phyloP scores from a whole-genome alignment of 2,329 filamentous ascomycete genomes.

The Daldinia eschscholtzii region DNA sequence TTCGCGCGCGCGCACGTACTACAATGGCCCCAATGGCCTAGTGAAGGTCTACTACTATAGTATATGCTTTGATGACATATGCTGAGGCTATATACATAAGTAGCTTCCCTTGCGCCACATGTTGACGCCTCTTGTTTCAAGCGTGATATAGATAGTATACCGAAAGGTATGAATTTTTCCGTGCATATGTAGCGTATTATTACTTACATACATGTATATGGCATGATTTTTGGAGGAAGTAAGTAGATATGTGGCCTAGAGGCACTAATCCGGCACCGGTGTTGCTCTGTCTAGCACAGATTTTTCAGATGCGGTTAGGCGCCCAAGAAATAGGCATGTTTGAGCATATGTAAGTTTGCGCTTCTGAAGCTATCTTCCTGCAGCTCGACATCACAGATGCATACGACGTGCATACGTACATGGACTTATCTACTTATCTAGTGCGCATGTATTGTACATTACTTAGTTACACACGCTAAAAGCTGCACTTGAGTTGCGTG shows the following conservation, averaged over 20 bases:
- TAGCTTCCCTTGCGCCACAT: conserved; percentile 24
- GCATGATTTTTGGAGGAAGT: neutral
- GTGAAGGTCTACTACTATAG: neutral
- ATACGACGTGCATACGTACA: conserved; percentile 27
- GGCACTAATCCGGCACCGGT: conserved; percentile 28
- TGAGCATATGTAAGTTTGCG: conserved; percentile 19
- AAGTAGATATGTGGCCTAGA: conserved; percentile 9
- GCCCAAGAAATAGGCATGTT: conserved; percentile 10
- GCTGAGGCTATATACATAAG: conserved; percentile 6
- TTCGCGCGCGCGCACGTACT: conserved; percentile 24
- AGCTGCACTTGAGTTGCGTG: conserved; percentile 19
- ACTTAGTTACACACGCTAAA: neutral
- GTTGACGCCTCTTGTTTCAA: conserved; percentile 13
- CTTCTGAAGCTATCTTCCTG: conserved; percentile 41
- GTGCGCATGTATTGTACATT: neutral
- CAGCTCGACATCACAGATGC: conserved; percentile 48
- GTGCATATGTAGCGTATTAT: neutral
- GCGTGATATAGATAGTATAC: neutral
- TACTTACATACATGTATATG: neutral
- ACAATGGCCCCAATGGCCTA: neutral
- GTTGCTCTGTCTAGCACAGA: conserved; percentile 13
- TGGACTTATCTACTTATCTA: neutral
- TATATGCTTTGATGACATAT: conserved; percentile 8
- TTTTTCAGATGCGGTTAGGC: conserved; percentile 5
- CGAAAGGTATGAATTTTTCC: neutral